Evolutionary conservation across 352 stramenopile species (phyloP).

Genomic region (Phytophthora pini): DNA sequence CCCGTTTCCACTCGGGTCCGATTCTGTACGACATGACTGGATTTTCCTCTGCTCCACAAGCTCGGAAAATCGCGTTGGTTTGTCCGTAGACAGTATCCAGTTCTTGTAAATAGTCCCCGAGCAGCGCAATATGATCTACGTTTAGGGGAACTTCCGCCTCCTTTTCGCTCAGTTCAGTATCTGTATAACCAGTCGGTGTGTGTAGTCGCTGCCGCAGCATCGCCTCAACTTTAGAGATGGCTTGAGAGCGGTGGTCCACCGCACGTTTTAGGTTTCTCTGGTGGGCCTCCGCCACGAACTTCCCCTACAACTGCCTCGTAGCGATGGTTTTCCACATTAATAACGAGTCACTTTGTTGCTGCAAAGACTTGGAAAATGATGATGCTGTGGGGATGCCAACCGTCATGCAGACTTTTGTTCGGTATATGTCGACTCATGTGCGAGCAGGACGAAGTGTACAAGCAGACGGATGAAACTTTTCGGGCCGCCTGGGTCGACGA

Average conservation of each 20-base stretch:
- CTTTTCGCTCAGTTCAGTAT: not conserved
- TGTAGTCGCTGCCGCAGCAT: not conserved
- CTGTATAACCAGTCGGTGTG: too few species aligned
- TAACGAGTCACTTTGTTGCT: not conserved
- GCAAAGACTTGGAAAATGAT: not conserved
- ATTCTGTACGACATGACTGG: conserved; percentile 5
- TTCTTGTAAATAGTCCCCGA: conserved; percentile 28
- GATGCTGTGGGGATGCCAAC: too few species aligned
- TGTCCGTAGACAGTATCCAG: conserved; percentile 21
- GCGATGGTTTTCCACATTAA: conserved; percentile 19
- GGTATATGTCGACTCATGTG: too few species aligned
- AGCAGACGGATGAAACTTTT: conserved; percentile 22
- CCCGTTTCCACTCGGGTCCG: conserved; percentile 2
- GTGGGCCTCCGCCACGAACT: conserved; percentile 13
- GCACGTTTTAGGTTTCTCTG: conserved; percentile 9
- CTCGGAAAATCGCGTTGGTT: conserved; percentile 22
- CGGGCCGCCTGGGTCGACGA: conserved; percentile 7
- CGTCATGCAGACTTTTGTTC: too few species aligned
- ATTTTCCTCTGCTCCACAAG: conserved; percentile 5
- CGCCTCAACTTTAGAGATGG: conserved; percentile 6
- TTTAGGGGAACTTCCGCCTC: not conserved
- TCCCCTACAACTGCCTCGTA: conserved; percentile 19
- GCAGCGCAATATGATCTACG: conserved; percentile 11
- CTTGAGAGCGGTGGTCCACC: conserved; percentile 4
- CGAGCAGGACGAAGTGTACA: conserved; percentile 14